Base-by-base conservation (phyloP, 805 yeast species). In the Candida jianshihensis region DNA sequence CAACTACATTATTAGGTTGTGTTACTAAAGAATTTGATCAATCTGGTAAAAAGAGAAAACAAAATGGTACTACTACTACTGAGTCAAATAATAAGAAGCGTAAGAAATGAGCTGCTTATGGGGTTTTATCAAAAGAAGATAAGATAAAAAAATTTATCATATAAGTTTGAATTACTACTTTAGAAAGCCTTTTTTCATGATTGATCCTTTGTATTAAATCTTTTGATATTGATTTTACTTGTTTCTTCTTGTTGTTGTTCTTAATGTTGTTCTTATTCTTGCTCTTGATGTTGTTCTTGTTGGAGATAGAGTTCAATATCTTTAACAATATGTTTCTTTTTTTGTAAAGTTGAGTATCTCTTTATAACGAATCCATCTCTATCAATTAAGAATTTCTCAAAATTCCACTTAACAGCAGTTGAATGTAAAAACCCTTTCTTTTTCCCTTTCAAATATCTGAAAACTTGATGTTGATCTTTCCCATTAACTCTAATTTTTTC, bases 401-500 rank as follows among this genome's bases (percentile, higher is more conserved):
- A 81, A 59, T 81, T 81, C 88, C 88, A 81, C 52, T 75, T 67
- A 37, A 81, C 71, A 28, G 80, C 76, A 39, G 64, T 71, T 56
- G 82, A 69, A 14, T 89, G 84, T 10, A 81, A 61, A 15, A 60
- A 44, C 4, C 76, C 76, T 16, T 61, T 48, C 70, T 75, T 70
- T 69, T 73, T 55, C 5, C 71, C 71, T 65, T 86, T 86, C 53
- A 86, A 69, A 64, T 59, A 86, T 49, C 68, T 63, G 64, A 74
- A 86, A 25, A 86, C 83, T 4, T 83, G 79, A 51, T 77, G 81
- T 17, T 80, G 74, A 18, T 75, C 59, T 48, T 66, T 63, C 29
- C 96, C 96, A 57, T 86, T 86, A 48, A 87, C 95, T 29, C 81
- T 81, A 40, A 83, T 60, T 66, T 85, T 86, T 54, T 70, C 67